Evolutionary conservation across 345 rosid species (phyloP), one percentile per base, ranked within the genome.

Genomic region (Aquilaria malaccensis): DNA sequence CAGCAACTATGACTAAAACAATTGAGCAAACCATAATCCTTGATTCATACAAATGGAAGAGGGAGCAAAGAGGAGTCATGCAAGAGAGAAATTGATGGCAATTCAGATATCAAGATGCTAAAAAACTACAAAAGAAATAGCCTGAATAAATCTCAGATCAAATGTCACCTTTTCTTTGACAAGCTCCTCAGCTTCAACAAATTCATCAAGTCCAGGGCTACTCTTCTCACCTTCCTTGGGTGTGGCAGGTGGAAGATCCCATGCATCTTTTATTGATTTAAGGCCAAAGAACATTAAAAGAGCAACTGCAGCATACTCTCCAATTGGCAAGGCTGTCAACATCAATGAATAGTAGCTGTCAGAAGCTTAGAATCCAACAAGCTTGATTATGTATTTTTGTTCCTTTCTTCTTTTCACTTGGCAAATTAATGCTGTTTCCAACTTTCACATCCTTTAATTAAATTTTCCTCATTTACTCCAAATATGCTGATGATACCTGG

Each of bases 251-350:
- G 96, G 97, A 77, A 89, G 81, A 66, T 84, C 84, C 97, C 99
- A 94, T 48, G 99, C 95, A 72, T 90, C 97, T 79, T 94, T 94
- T 71, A 94, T 83, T 53, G 99, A 83, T 80, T 94, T 94, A 60
- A 94, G 79, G 63, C 99, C 97, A 76, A 94, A 94, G 78, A 94
- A 94, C 77, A 86, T 63, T 30, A 94, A 81, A 68, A 94, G 92
- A 54, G 96, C 76, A 64, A 90, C 81, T 6, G 96, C 99, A 68
- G 95, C 96, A 75, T 94, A 94, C 79, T 90, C 96, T 81, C 99
- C 99, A 52, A 94, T 79, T 11, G 97, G 99, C 72, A 90, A 66
- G 57, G 99, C 99, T 94, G 83, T 71, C 58, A 58, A 13, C 22
- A 68, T 71, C 59, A 65, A 64, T 30, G 47, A 10, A 67, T 55